Evolutionary conservation across 2,329 filamentous ascomycete genomes (phyloP).

Genomic region (Xylaria sp.): DNA sequence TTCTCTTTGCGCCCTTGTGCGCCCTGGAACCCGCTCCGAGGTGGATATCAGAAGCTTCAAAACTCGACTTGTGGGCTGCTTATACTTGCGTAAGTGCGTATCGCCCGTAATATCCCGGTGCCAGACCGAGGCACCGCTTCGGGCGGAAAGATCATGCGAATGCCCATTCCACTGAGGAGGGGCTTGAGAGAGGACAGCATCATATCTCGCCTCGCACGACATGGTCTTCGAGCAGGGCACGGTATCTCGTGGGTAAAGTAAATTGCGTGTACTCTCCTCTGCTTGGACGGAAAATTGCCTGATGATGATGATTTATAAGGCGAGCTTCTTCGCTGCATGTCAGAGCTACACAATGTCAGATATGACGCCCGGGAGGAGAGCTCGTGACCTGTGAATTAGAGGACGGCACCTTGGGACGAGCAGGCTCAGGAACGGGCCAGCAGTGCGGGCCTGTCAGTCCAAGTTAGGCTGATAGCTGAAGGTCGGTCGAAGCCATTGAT

Average conservation of each 20-base stretch:
- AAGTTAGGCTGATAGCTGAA: conserved; percentile 10
- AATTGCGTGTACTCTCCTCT: not conserved
- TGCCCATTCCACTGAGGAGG: not conserved
- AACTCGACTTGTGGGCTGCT: conserved; percentile 6
- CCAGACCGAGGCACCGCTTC: not conserved
- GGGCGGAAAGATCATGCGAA: not conserved
- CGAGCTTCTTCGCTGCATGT: conserved; percentile 12
- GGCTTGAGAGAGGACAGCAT: not conserved
- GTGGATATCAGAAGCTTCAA: conserved; percentile 7
- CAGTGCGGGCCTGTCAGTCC: not conserved
- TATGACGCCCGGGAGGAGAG: conserved; percentile 3
- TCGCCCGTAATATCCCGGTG: not conserved
- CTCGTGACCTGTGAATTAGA: conserved; percentile 8
- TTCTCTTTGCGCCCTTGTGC: conserved; percentile 3
- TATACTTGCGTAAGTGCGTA: not conserved
- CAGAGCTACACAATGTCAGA: conserved; percentile 17
- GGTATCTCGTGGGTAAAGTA: not conserved
- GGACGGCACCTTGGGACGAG: conserved; percentile 10
- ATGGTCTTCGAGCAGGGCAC: not conserved
- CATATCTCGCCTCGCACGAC: not conserved
- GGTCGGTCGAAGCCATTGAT: conserved; percentile 12
- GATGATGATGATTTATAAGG: no score
- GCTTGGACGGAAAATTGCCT: not conserved
- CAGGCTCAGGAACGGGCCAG: conserved; percentile 5
- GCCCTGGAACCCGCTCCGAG: conserved; percentile 6